phyloP scores from a whole-genome alignment of 106 monocot genomes.

The Acorus gramineus region DNA sequence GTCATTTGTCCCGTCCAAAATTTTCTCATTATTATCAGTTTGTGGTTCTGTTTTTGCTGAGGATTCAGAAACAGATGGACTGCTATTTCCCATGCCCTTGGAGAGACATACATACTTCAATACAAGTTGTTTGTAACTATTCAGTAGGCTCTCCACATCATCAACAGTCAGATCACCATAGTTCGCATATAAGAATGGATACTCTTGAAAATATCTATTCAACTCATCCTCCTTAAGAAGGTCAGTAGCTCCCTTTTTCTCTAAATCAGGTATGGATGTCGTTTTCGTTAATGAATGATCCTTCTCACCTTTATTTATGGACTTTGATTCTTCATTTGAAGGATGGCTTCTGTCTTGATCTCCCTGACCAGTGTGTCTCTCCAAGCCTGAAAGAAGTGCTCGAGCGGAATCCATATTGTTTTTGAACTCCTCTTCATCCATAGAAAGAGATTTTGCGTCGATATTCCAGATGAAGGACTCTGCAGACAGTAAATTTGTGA shows the following conservation, averaged over 20 bases:
- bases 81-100: slow-evolving; percentile 38
- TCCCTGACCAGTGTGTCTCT: slow-evolving; percentile 13
- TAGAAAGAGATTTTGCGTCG: slow-evolving; percentile 71
- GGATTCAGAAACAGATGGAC: slow-evolving; percentile 8
- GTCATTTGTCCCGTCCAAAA: slow-evolving; percentile 6
- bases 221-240: slow-evolving; percentile 52
- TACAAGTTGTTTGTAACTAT: slow-evolving; percentile 66
- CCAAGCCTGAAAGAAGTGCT: slow-evolving; percentile 43
- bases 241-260: slow-evolving; percentile 65
- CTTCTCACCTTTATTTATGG: neutral
- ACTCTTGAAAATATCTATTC: slow-evolving; percentile 54
- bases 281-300: slow-evolving; percentile 4
- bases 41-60: slow-evolving; percentile 8
- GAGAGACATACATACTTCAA: slow-evolving; percentile 72
- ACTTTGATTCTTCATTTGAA: too few species aligned
- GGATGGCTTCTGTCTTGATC: slow-evolving; percentile 5
- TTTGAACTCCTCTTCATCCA: slow-evolving; percentile 72
- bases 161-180: slow-evolving; percentile 65
- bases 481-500: slow-evolving; percentile 92
- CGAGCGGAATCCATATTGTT: slow-evolving; percentile 75
- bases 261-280: slow-evolving; percentile 32
- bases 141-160: slow-evolving; percentile 67
- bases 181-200: slow-evolving; percentile 57
- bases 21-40: slow-evolving; percentile 5
- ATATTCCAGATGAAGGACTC: slow-evolving; percentile 85